Evolutionary conservation across 768 basidiomycete genomes (phyloP).

Genomic region (Pisolithus microcarpus): DNA sequence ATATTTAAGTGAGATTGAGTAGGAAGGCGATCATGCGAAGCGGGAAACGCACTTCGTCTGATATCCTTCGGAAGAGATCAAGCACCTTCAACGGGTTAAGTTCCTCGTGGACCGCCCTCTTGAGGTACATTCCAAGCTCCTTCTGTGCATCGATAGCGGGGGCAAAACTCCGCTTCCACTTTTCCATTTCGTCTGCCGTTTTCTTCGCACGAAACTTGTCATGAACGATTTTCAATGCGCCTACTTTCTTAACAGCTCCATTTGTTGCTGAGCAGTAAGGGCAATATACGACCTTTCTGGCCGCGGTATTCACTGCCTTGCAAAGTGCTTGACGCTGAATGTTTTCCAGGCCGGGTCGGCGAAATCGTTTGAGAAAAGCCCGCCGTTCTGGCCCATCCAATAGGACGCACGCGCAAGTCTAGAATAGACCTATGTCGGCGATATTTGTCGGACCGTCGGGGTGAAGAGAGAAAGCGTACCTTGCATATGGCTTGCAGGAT

Average conservation of each 20-base stretch:
- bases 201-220: conserved; percentile 97
- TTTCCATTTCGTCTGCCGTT: conserved; percentile 80
- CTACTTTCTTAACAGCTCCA: conserved; percentile 93
- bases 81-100: conserved; percentile 90
- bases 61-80: conserved; percentile 86
- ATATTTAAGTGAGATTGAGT: conserved; percentile 2
- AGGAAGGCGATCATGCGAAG: not conserved
- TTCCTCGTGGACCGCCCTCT: conserved; percentile 87
- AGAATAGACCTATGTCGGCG: not conserved
- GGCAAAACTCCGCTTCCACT: conserved; percentile 76
- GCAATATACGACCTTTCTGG: conserved; percentile 88
- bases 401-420: conserved; percentile 90
- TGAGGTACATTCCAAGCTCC: conserved; percentile 76
- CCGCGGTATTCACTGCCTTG: conserved; percentile 79
- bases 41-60: conserved; percentile 62
- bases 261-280: conserved; percentile 91
- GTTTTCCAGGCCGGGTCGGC: conserved; percentile 85
- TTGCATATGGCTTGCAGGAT: conserved; percentile 98
- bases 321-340: conserved; percentile 75
- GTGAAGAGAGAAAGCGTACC: conserved; percentile 32
- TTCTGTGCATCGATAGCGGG: conserved; percentile 81
- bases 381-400: conserved; percentile 85
- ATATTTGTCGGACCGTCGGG: not conserved
- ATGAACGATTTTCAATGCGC: conserved; percentile 92
- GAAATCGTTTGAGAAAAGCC: conserved; percentile 80